A percentile compares a stretch with the other conserved stretches of the same genome.
Evolutionary conservation across 2,329 filamentous ascomycete species (phyloP).

Genomic region (Exserohilum turcica): DNA sequence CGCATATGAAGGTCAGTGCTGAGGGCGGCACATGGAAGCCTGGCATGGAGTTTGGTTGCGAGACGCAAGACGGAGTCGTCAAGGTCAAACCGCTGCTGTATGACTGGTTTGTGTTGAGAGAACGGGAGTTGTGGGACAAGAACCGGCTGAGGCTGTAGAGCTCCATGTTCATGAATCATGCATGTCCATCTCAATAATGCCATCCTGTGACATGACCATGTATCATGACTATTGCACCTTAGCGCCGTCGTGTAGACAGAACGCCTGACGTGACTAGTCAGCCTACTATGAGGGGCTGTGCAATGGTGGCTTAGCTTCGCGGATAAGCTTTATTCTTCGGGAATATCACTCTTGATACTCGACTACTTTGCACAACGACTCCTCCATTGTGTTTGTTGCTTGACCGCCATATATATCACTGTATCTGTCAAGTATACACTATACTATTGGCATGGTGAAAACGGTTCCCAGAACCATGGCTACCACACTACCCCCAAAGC

Average conservation of each 20-base stretch:
- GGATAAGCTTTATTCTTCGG: slow-evolving; percentile 7
- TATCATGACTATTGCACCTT: background rate
- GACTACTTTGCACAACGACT: background rate
- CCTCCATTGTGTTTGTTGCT: background rate
- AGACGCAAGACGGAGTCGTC: slow-evolving; percentile 26
- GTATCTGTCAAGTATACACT: background rate
- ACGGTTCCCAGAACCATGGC: slow-evolving; percentile 21
- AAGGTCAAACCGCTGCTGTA: slow-evolving; percentile 72
- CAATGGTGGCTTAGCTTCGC: slow-evolving; percentile 26
- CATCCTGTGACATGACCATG: too few species aligned
- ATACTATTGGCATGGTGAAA: background rate
- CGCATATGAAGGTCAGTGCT: slow-evolving; percentile 73
- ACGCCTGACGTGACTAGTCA: slow-evolving; percentile 6
- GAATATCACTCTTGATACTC: too few species aligned
- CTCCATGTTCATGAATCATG: background rate
- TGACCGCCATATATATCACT: background rate
- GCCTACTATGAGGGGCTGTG: slow-evolving; percentile 26
- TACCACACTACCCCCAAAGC: slow-evolving; percentile 16
- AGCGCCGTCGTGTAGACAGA: background rate
- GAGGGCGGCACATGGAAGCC: slow-evolving; percentile 66
- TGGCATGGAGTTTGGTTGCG: slow-evolving; percentile 57
- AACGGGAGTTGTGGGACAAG: slow-evolving; percentile 39
- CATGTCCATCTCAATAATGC: background rate
- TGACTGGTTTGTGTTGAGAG: slow-evolving; percentile 66
- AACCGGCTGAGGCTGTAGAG: slow-evolving; percentile 22